Conservation (phyloP, 148 eudicot genomes). For the Rhododendron henanense region DNA sequence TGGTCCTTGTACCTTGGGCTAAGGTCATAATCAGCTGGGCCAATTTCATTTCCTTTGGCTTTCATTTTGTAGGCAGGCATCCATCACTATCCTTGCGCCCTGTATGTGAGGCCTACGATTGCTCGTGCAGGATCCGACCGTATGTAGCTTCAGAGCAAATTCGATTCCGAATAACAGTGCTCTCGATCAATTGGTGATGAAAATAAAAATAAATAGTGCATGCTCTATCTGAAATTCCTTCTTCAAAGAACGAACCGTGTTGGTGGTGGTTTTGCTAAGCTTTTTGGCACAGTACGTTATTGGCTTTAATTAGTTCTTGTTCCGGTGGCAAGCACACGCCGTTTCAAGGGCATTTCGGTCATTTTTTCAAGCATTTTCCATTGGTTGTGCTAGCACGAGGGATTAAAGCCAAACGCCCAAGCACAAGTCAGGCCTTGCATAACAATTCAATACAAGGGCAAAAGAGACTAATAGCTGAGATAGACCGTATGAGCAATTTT, state of each 20-base stretch:
- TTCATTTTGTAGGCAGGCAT: background rate
- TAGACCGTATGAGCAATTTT: no score
- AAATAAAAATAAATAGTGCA: background rate
- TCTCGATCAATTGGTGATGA: background rate
- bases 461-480: background rate
- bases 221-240: background rate
- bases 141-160: background rate
- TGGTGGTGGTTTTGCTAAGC: background rate
- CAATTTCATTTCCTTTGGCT: background rate
- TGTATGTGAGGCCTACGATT: background rate
- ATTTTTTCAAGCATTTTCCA: no score
- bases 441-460: background rate
- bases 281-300: background rate
- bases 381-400: background rate
- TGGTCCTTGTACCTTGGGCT: background rate
- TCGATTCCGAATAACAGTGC: background rate
- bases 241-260: background rate
- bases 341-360: background rate
- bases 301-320: background rate
- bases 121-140: background rate
- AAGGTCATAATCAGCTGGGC: slow-evolving; percentile 6
- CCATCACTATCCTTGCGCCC: background rate
- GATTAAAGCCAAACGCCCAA: background rate
- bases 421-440: background rate
- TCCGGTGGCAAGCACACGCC: background rate